Base-by-base conservation (phyloP, 2,329 filamentous ascomycete species). In the Aaosphaeria arxii region DNA sequence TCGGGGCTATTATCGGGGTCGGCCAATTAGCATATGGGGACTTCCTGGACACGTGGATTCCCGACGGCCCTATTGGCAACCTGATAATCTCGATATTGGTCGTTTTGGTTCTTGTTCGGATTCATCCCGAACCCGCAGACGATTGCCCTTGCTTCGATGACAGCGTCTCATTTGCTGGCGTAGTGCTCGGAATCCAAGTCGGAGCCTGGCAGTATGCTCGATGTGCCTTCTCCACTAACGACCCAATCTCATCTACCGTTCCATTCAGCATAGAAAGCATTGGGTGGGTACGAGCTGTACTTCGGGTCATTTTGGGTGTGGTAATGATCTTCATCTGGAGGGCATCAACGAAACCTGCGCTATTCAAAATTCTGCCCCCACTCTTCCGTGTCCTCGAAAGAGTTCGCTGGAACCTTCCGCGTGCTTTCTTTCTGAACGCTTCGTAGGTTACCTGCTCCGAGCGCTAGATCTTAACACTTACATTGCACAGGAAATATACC, bases 101-200 rank as follows among this genome's bases (percentile, higher is more conserved):
- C 17, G 82, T 96, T 41, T 78, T 94, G 47, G 73, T 87, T 6
- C 78, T 96, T 6, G 87, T 97, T 28, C 85, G 92, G 48, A 85
- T 96, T 31, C 92, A 99, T 63, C 94, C 94, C 0, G 94, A 99
- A 63, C 94, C 94, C 1, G 94, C 91, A 1, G 94, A 99, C 67
- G 90, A 96, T 67, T 99, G 94, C 58, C 92, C 92, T 4, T 97
- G 92, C 70, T 97, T 95, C 65, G 92, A 97, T 66, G 92, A 97
- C 72, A 95, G 89, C 59, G 89, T 97, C 43, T 86, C 91, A 4
- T 97, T 97, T 71, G 86, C 90, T 17, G 92, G 89, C 1, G 91
- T 96, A 24, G 80, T 95, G 46, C 88, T 96, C 59, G 94, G 94
- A 0, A 76, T 89, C 42, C 87, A 95, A 61, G 72, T 88, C 50